Evolutionary conservation across 2,329 filamentous ascomycete species (phyloP).

Genomic region (Verticillium klebahnii): DNA sequence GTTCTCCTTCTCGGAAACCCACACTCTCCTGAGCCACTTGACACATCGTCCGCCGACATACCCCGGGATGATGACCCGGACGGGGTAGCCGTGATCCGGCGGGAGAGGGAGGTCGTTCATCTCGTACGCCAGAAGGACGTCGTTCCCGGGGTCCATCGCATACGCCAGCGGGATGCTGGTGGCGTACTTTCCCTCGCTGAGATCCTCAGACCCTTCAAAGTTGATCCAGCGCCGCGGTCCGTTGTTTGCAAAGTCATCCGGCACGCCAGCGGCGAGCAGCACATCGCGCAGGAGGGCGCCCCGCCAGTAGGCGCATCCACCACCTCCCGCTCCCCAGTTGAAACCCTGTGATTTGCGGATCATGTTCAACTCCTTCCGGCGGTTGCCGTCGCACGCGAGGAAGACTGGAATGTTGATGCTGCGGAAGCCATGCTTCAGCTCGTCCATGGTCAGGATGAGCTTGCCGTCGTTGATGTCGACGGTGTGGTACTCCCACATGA

Average conservation of each 20-base stretch:
- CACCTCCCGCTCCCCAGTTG: conserved; percentile 38
- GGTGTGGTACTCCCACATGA: conserved; percentile 44
- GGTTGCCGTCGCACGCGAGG: conserved; percentile 44
- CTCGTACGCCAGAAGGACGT: conserved; percentile 41
- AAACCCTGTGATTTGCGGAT: conserved; percentile 43
- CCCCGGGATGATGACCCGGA: conserved; percentile 35
- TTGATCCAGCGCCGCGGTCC: conserved; percentile 34
- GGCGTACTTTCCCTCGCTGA: conserved; percentile 40
- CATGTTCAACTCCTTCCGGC: conserved; percentile 48
- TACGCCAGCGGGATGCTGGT: conserved; percentile 44
- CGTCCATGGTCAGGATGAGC: conserved; percentile 35
- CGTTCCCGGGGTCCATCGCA: conserved; percentile 39
- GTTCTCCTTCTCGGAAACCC: conserved; percentile 36
- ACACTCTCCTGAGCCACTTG: conserved; percentile 41
- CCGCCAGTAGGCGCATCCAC: conserved; percentile 47
- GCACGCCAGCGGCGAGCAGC: conserved; percentile 33
- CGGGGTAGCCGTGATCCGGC: conserved; percentile 40
- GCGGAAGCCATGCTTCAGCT: conserved; percentile 35
- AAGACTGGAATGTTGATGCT: conserved; percentile 42
- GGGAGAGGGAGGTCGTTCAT: conserved; percentile 41
- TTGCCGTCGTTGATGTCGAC: conserved; percentile 37
- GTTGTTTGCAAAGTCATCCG: conserved; percentile 6
- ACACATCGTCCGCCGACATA: conserved; percentile 38
- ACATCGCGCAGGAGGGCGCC: conserved; percentile 40
- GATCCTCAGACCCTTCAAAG: conserved; percentile 44